These are phyloP conservation scores for Candida schatavii DNA, from an alignment of 805 yeast species.

Conservation along the genomic window DNA sequence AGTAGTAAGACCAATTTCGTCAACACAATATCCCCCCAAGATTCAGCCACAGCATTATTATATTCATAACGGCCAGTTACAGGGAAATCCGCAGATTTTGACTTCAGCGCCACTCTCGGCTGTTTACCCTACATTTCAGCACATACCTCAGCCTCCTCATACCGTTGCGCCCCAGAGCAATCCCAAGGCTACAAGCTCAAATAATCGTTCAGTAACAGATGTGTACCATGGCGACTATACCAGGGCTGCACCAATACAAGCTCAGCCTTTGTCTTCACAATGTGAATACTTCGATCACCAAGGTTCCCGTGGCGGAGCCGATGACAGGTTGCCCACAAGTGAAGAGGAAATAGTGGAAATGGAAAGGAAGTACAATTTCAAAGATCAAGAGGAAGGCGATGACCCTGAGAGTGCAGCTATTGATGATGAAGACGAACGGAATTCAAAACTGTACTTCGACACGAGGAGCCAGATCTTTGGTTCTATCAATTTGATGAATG, in stretches of 20 bases:
- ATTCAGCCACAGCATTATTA: conserved; percentile 2
- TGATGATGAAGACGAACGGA: conserved; percentile 7
- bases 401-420: conserved; percentile 8
- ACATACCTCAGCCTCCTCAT: too few species aligned
- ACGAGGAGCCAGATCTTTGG: conserved; percentile 28
- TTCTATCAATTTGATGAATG: conserved; percentile 34
- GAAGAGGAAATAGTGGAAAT: conserved; percentile 31
- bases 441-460: background rate
- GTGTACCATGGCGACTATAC: conserved; percentile 47
- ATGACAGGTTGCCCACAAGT: conserved; percentile 25
- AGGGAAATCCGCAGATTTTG: conserved; percentile 6
- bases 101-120: background rate
- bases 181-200: background rate
- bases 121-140: background rate
- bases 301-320: background rate
- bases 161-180: too few species aligned
- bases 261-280: conserved; percentile 54
- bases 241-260: conserved; percentile 46
- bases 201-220: conserved; percentile 39
- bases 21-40: background rate
- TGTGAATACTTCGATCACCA: conserved; percentile 31
- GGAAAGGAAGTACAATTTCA: conserved; percentile 22
- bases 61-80: background rate
- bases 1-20: background rate
- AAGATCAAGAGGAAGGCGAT: background rate